phyloP scores from a whole-genome alignment of 371 early-diverging fungal genomes.

The Enterospora canceri region DNA sequence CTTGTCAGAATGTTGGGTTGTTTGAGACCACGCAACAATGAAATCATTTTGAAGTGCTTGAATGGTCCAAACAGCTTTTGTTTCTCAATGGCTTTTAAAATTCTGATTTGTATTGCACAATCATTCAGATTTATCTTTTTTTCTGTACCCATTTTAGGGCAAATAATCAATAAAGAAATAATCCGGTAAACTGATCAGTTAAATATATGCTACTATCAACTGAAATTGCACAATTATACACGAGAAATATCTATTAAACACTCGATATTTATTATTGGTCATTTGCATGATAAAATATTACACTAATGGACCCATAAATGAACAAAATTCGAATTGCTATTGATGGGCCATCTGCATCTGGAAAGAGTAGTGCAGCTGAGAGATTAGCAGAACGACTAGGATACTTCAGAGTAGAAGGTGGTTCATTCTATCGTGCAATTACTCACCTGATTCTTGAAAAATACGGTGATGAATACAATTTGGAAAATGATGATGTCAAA shows the following conservation, averaged over 20 bases:
- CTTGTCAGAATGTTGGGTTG: constrained; percentile 53
- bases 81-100: constrained; percentile 51
- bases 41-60: constrained; percentile 48
- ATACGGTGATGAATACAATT: constrained; percentile 4
- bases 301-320: background rate
- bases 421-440: constrained; percentile 56
- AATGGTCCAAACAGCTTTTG: constrained; percentile 40
- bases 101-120: constrained; percentile 50
- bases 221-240: too few species aligned
- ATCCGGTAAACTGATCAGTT: background rate
- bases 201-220: background rate
- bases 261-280: background rate
- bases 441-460: constrained; percentile 46
- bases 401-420: constrained; percentile 70
- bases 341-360: constrained; percentile 78
- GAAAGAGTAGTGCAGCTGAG: constrained; percentile 71
- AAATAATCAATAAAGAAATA: background rate
- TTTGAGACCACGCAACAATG: constrained; percentile 47
- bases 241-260: background rate
- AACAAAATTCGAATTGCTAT: constrained; percentile 64
- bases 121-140: constrained; percentile 46
- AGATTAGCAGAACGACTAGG: constrained; percentile 63
- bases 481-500: constrained; percentile 2
- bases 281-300: background rate
- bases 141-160: background rate